Percentiles rank a stretch among this genome's conserved stretches.
These are phyloP conservation scores for Penicillium sp. DNA, from an alignment of 2,329 filamentous ascomycete species.

Conservation along the genomic window DNA sequence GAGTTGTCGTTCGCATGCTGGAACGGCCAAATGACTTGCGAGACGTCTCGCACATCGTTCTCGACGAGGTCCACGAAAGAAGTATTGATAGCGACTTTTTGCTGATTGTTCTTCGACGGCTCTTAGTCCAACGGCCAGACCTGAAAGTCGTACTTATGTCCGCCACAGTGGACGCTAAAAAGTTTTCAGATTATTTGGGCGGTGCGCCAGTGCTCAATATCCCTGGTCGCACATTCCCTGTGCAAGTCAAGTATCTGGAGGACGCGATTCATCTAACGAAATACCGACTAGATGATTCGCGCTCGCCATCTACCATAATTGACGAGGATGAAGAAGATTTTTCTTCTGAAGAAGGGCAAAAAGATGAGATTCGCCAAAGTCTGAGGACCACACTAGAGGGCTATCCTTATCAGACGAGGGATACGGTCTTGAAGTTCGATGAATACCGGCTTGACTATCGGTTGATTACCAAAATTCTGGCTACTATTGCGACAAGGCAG, in stretches of 20 bases:
- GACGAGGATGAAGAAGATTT: slow-evolving; percentile 44
- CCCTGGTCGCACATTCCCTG: slow-evolving; percentile 89
- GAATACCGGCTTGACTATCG: slow-evolving; percentile 91
- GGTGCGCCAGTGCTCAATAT: slow-evolving; percentile 84
- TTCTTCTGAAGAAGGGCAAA: slow-evolving; percentile 45
- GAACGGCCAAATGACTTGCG: slow-evolving; percentile 81
- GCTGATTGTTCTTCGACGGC: slow-evolving; percentile 81
- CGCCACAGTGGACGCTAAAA: slow-evolving; percentile 87
- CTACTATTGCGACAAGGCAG: slow-evolving; percentile 67
- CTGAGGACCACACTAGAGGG: slow-evolving; percentile 62
- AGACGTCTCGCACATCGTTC: slow-evolving; percentile 87
- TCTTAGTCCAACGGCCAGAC: slow-evolving; percentile 71
- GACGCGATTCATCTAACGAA: slow-evolving; percentile 87
- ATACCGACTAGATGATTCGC: slow-evolving; percentile 64
- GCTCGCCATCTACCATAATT: slow-evolving; percentile 31
- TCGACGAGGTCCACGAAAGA: slow-evolving; percentile 97
- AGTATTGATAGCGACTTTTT: slow-evolving; percentile 97
- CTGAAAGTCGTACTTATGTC: slow-evolving; percentile 96
- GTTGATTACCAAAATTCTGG: slow-evolving; percentile 74
- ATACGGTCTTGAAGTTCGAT: slow-evolving; percentile 72
- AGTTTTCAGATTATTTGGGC: slow-evolving; percentile 83
- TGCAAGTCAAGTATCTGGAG: slow-evolving; percentile 81
- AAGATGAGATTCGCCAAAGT: slow-evolving; percentile 50
- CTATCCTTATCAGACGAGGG: slow-evolving; percentile 73
- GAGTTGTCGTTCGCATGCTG: slow-evolving; percentile 97